Conservation (phyloP, 2,329 filamentous ascomycete species). For the Trichoderma oligosporum region DNA sequence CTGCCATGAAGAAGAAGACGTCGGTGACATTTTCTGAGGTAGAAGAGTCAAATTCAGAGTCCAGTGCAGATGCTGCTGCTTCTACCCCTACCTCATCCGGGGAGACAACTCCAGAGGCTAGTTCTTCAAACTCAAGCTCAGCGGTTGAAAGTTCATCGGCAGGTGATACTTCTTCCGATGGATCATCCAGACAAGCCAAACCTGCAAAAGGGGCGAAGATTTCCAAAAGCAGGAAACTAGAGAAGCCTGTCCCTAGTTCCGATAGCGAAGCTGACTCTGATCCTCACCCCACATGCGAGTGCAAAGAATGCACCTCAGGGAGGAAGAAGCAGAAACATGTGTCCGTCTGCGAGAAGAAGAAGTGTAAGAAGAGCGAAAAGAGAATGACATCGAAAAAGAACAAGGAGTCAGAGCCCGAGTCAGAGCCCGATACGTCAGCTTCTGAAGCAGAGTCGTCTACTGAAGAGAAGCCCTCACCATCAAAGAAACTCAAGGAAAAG, state of each 20-base stretch:
- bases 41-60: conserved; percentile 11
- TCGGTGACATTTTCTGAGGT: conserved; percentile 25
- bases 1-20: conserved; percentile 40
- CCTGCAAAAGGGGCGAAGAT: conserved; percentile 21
- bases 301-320: conserved; percentile 25
- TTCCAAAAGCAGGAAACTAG: conserved; percentile 23
- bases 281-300: conserved; percentile 34
- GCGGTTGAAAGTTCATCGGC: conserved; percentile 18
- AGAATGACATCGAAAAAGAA: conserved; percentile 24
- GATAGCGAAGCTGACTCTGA: conserved; percentile 33
- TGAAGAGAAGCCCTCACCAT: conserved; percentile 1
- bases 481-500: conserved; percentile 13
- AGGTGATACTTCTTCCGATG: conserved; percentile 24
- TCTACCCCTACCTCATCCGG: conserved; percentile 24
- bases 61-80: conserved; percentile 5
- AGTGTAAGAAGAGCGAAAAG: conserved; percentile 27
- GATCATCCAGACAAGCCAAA: conserved; percentile 24
- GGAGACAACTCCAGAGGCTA: conserved; percentile 7
- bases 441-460: conserved; percentile 24
- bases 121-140: conserved; percentile 7
- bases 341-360: conserved; percentile 13
- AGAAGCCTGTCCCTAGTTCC: conserved; percentile 21
- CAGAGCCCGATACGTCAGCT: conserved; percentile 20
- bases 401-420: conserved; percentile 6
- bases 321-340: conserved; percentile 16